Conservation (phyloP, 2,329 filamentous ascomycete genomes). For the Allantophomopsis lycopodina region DNA sequence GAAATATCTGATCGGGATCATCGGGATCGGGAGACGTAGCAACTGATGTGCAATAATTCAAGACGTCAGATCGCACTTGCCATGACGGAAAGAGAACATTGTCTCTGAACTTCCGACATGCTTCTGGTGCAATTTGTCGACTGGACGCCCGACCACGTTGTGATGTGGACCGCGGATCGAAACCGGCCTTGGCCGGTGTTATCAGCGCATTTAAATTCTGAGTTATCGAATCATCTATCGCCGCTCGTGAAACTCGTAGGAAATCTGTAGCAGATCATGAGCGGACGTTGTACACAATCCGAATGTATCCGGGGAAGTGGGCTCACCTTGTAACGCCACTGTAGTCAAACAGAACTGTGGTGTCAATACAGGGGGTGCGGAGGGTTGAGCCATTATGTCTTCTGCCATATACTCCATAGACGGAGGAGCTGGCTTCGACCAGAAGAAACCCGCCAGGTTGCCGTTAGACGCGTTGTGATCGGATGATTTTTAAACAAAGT, state of each 20-base stretch:
- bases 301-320: not conserved
- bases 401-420: constrained; percentile 1
- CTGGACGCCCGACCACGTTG: constrained; percentile 36
- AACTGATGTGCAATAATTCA: constrained; percentile 81
- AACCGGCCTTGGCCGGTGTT: constrained; percentile 57
- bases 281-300: not conserved
- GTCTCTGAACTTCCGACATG: constrained; percentile 63
- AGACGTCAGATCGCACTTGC: constrained; percentile 68
- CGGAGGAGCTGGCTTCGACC: constrained; percentile 14
- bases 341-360: constrained; percentile 71
- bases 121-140: constrained; percentile 39
- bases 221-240: constrained; percentile 85
- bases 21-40: constrained; percentile 78
- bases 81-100: constrained; percentile 77
- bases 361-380: constrained; percentile 36
- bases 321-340: constrained; percentile 50
- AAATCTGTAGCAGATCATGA: constrained; percentile 49
- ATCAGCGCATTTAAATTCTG: constrained; percentile 86
- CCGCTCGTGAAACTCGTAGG: constrained; percentile 67
- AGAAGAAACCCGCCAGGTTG: constrained; percentile 17
- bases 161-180: constrained; percentile 69
- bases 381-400: constrained; percentile 14
- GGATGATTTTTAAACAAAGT: not conserved
- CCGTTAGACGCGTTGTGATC: not conserved
- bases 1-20: constrained; percentile 61